These are phyloP conservation scores for Kwoniella pini DNA, from an alignment of 768 basidiomycete genomes.

Conservation along the genomic window DNA sequence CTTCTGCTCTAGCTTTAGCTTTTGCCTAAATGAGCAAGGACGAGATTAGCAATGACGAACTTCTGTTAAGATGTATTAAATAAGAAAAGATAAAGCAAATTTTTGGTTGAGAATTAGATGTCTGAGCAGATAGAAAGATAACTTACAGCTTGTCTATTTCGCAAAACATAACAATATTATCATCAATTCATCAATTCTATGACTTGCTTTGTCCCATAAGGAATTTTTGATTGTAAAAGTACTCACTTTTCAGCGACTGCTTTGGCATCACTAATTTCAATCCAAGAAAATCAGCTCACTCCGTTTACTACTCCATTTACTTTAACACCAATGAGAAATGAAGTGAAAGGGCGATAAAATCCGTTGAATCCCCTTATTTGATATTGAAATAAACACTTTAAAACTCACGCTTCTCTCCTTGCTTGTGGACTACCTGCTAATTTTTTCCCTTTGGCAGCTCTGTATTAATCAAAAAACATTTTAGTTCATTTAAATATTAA, in stretches of 20 bases:
- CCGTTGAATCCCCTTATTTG: too few species aligned
- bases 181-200: too few species aligned
- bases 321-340: too few species aligned
- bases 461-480: too few species aligned
- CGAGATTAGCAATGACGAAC: background rate
- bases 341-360: too few species aligned
- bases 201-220: too few species aligned
- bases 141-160: conserved; percentile 17
- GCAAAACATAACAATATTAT: background rate
- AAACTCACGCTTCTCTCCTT: conserved; percentile 32
- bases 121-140: background rate
- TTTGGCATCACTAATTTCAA: conserved; percentile 28
- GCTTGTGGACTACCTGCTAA: conserved; percentile 17
- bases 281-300: too few species aligned
- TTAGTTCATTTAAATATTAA: too few species aligned
- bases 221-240: background rate
- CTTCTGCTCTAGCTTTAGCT: conserved; percentile 23
- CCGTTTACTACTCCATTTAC: too few species aligned
- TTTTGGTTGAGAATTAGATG: background rate
- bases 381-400: too few species aligned
- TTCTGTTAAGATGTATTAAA: background rate
- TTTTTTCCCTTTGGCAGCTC: conserved; percentile 24
- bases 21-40: conserved; percentile 2
- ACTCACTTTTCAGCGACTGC: conserved; percentile 31
- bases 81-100: too few species aligned